Conservation (phyloP, 345 rosid species). For the Limnanthes douglasii region DNA sequence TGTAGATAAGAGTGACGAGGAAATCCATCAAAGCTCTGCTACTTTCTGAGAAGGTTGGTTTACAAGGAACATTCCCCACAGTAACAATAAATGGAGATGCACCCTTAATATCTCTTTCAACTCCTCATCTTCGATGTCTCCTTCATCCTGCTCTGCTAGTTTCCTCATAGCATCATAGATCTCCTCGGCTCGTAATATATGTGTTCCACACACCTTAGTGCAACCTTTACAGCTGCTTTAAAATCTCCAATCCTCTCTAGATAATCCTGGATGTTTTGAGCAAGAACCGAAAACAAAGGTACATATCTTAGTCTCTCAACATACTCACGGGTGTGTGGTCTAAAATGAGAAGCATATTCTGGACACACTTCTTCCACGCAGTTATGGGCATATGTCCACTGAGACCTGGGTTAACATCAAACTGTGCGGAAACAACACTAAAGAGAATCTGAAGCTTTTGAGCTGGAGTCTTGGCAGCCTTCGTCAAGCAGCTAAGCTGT, state of each 20-base stretch:
- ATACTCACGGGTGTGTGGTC: conserved; percentile 64
- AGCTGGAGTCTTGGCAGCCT: conserved; percentile 72
- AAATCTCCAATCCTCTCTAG: conserved; percentile 30
- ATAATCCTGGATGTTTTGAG: conserved; percentile 59
- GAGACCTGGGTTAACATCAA: conserved; percentile 64
- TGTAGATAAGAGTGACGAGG: conserved; percentile 51
- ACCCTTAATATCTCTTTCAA: conserved; percentile 36
- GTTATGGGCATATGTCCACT: conserved; percentile 66
- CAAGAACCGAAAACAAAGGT: conserved; percentile 43
- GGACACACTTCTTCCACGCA: conserved; percentile 60
- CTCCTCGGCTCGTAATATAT: conserved; percentile 60
- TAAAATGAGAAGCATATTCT: conserved; percentile 40
- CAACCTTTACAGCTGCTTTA: conserved; percentile 55
- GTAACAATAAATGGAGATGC: conserved; percentile 34
- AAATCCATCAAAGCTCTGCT: conserved; percentile 56
- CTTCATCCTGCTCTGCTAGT: conserved; percentile 35
- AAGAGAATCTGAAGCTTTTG: conserved; percentile 69
- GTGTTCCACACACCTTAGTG: conserved; percentile 48
- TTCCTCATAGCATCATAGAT: conserved; percentile 73
- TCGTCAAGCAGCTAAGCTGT: conserved; percentile 57
- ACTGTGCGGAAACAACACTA: conserved; percentile 59
- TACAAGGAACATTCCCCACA: conserved; percentile 50
- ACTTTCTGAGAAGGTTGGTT: conserved; percentile 46
- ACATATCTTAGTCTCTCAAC: conserved; percentile 57
- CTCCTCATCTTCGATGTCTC: conserved; percentile 8